phyloP scores from a whole-genome alignment of 371 early-diverging fungal genomes.

The Lichtheimia corymbifera region DNA sequence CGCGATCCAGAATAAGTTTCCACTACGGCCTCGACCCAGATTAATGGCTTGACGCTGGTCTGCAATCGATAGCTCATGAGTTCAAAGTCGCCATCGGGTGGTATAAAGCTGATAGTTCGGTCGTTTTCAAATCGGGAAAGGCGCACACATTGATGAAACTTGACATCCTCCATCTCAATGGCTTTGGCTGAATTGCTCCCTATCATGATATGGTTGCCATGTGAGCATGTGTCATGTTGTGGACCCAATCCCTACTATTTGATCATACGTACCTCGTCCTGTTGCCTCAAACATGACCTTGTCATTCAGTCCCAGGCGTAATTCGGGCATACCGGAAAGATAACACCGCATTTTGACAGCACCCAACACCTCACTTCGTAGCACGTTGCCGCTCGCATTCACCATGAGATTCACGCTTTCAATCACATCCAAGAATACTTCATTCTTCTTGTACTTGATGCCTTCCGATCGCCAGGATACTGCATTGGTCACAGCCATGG shows the following conservation, averaged over 20 bases:
- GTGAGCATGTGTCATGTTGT: too few species aligned
- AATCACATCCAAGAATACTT: conserved; percentile 97
- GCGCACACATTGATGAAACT: conserved; percentile 98
- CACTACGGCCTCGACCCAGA: conserved; percentile 94
- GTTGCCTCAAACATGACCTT: conserved; percentile 97
- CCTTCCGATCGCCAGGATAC: conserved; percentile 98
- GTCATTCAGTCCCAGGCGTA: conserved; percentile 96
- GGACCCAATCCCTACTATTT: too few species aligned
- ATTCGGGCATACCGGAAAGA: conserved; percentile 98
- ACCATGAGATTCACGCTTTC: conserved; percentile 95
- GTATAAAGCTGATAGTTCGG: conserved; percentile 93
- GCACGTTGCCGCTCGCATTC: conserved; percentile 93
- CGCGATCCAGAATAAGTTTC: conserved; percentile 90
- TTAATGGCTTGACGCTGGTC: conserved; percentile 92
- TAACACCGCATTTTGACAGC: conserved; percentile 96
- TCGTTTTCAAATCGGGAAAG: conserved; percentile 94
- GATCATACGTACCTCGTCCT: conserved; percentile 68
- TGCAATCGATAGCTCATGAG: conserved; percentile 98
- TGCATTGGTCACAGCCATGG: conserved; percentile 97
- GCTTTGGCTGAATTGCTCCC: conserved; percentile 84
- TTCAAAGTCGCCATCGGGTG: conserved; percentile 97
- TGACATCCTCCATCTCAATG: conserved; percentile 99
- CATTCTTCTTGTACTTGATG: conserved; percentile 96
- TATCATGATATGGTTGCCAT: conserved; percentile 1
- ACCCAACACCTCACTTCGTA: conserved; percentile 96